A percentile compares a stretch with the other conserved stretches of the same genome.
These are phyloP conservation scores for Candida qinlingensis DNA, from an alignment of 805 yeast genomes.

Conservation along the genomic window DNA sequence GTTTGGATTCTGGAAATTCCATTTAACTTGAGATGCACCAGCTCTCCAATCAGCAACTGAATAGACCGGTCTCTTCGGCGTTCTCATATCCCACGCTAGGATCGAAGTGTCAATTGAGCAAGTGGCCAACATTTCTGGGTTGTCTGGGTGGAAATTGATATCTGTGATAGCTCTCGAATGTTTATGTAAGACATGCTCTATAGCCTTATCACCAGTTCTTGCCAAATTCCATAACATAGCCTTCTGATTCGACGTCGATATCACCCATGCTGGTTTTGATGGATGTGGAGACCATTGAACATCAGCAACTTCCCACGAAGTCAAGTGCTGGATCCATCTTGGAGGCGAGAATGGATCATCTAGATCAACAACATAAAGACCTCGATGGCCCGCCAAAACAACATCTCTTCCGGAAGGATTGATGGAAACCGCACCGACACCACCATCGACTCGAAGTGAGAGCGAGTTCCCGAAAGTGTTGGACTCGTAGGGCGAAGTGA, in stretches of 20 bases:
- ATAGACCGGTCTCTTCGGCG: slow-evolving; percentile 66
- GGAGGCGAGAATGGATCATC: slow-evolving; percentile 97
- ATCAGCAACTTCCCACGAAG: slow-evolving; percentile 98
- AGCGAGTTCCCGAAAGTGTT: slow-evolving; percentile 76
- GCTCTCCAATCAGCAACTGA: slow-evolving; percentile 94
- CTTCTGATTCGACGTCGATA: slow-evolving; percentile 91
- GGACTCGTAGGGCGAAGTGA: slow-evolving; percentile 33
- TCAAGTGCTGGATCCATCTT: slow-evolving; percentile 84
- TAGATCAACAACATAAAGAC: slow-evolving; percentile 83
- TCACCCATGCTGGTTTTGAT: slow-evolving; percentile 82
- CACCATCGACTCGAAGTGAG: slow-evolving; percentile 82
- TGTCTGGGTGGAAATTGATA: slow-evolving; percentile 82
- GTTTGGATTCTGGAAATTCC: slow-evolving; percentile 76
- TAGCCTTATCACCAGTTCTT: slow-evolving; percentile 62
- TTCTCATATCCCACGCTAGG: slow-evolving; percentile 85
- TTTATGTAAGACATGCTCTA: slow-evolving; percentile 81
- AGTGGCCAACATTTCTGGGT: slow-evolving; percentile 86
- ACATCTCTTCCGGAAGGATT: slow-evolving; percentile 91
- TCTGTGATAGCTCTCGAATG: slow-evolving; percentile 94
- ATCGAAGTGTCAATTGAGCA: slow-evolving; percentile 89
- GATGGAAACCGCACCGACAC: slow-evolving; percentile 85
- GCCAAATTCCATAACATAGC: slow-evolving; percentile 92
- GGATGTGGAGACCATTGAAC: slow-evolving; percentile 97
- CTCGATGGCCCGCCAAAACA: slow-evolving; percentile 78
- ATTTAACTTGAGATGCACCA: slow-evolving; percentile 91